phyloP scores from a whole-genome alignment of 352 stramenopile species.

The Phytophthora uliginosa region DNA sequence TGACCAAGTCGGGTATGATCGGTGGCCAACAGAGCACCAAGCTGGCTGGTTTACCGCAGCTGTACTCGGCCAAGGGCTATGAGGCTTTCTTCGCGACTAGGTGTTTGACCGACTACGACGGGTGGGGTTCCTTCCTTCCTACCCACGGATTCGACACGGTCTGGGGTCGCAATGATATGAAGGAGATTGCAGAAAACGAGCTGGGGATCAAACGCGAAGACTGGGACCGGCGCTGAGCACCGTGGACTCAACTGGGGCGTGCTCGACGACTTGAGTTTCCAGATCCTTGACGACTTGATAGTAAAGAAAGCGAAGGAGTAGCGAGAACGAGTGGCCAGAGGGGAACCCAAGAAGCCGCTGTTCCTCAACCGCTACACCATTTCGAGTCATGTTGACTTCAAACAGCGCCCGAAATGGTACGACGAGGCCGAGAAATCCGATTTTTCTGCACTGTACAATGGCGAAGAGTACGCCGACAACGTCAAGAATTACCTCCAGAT shows the following conservation, averaged over 20 bases:
- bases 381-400: slow-evolving; percentile 53
- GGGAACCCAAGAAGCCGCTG: slow-evolving; percentile 42
- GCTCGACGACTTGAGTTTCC: slow-evolving; percentile 56
- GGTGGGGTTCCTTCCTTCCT: slow-evolving; percentile 53
- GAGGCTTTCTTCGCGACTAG: slow-evolving; percentile 56
- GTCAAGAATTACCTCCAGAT: slow-evolving; percentile 52
- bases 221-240: slow-evolving; percentile 30
- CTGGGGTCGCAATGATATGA: slow-evolving; percentile 43
- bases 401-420: slow-evolving; percentile 48
- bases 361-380: slow-evolving; percentile 67
- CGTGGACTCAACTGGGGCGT: slow-evolving; percentile 44
- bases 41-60: slow-evolving; percentile 54
- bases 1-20: slow-evolving; percentile 42
- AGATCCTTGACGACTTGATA: slow-evolving; percentile 53
- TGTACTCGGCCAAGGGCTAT: slow-evolving; percentile 58
- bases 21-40: slow-evolving; percentile 24
- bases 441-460: slow-evolving; percentile 42
- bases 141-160: slow-evolving; percentile 56
- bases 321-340: slow-evolving; percentile 9
- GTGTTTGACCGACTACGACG: slow-evolving; percentile 49
- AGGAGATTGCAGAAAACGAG: slow-evolving; percentile 35
- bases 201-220: slow-evolving; percentile 40
- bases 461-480: slow-evolving; percentile 21
- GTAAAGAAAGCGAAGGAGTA: slow-evolving; percentile 48
- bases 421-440: slow-evolving; percentile 35